Evolutionary conservation across 805 yeast species (phyloP), one percentile per base, ranked within the genome.

Genomic region (Candida adriatica): DNA sequence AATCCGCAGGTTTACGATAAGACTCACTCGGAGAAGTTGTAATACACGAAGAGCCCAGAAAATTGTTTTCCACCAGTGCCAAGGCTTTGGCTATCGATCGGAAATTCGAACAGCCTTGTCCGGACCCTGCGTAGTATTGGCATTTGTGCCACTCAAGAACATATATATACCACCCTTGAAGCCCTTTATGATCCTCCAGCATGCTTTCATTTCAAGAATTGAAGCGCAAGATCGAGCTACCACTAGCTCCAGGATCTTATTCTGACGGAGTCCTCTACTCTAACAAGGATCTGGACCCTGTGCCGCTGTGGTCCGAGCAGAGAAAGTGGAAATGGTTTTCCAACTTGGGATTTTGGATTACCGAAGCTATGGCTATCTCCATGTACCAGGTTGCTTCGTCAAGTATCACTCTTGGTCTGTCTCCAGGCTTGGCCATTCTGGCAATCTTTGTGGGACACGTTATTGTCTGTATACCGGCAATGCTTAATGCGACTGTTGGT

Each of bases 371-470:
- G 63, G 79, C 80, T 50, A 71, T 81, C 48, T 79, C 79, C 51
- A 79, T 88, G 27, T 80, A 84, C 78, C 81, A 77, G 58, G 80
- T 81, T 41, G 87, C 87, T 5, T 73, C 85, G 5, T 73, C 85
- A 0, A 81, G 85, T 34, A 75, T 76, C 29, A 53, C 60, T 15
- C 73, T 73, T 8, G 84, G 85, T 11, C 59, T 82, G 59, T 39
- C 45, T 9, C 80, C 87, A 79, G 81, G 86, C 16, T 30, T 43
- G 1, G 57, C 58, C 3, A 38, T 51, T 7, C 30, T 43, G 8
- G 51, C 51, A 21, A 35, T 50, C 13, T 33, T 50, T 11, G 34
- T 45, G 14, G 56, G 55, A 3, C 53, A 53, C 30, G 27, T 52
- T 8, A 39, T 53, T 16, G 50, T 51, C n/a, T 43, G 49, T 13